Evolutionary conservation across 768 basidiomycete genomes (phyloP), one percentile per base, ranked within the genome.

Genomic region (Podaxis sp.): DNA sequence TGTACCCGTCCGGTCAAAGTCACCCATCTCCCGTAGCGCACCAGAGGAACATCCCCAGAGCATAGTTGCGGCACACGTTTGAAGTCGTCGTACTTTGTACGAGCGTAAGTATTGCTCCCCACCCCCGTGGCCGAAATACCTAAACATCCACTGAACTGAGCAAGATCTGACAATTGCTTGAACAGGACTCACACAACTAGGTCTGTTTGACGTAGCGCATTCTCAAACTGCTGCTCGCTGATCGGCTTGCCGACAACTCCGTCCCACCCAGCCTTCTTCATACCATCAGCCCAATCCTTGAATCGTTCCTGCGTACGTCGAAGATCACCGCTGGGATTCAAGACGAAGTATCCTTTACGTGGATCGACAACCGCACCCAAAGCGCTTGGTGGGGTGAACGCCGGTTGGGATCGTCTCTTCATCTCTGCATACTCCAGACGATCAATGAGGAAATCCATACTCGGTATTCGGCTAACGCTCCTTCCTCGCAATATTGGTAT

Each of bases 21-120:
- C 93, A 3, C 97, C 97, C 86, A 93, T 92, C 51, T 96, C 92
- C 58, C 83, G 81, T 63, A 99, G 72, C 1, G 83, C 75, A 9
- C 96, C 97, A 0, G 95, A 98, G 0, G 97, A 99, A 77, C 97
- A 99, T 0, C 97, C 97, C 97, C 96, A 99, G 2, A 99, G 82
- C 93, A 98, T 95, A 1, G 91, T 90, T 13, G 89, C 89, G 5
- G 97, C 95, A 70, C 97, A 98, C n/a, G 81, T 79, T 1, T 83
- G 82, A 36, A 98, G 78, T 61, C 88, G 83, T 6, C 92, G 82
- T 56, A 99, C 85, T 67, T 88, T 90, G 70, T 91, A 89, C 1
- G 94, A 92, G 2, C 92, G 88, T 5, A 92, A 80, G 68, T 96
- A 99, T 66, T 98, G 96, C 69, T 98, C 95, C 1, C 86, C 95